Evolutionary conservation across 2,329 filamentous ascomycete genomes (phyloP), one percentile per base, ranked within the genome.

Genomic region (Alternaria sp.): DNA sequence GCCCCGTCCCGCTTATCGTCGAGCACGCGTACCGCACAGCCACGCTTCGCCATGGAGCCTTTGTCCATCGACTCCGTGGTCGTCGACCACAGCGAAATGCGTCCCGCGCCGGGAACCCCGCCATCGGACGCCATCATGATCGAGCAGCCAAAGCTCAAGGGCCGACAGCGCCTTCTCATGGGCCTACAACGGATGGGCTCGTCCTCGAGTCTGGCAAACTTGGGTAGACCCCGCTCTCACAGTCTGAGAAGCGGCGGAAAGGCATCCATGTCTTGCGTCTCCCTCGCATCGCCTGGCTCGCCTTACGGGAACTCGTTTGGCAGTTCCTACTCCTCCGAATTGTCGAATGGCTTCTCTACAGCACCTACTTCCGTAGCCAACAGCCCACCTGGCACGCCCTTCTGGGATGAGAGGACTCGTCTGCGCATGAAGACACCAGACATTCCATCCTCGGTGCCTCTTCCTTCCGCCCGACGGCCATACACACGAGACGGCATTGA

Each of bases 131-230:
- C 75, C 28, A 75, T 75, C 10, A 70, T 68, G 11, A 74, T 75
- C 55, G 72, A 76, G 28, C 69, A 64, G 55, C 83, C 83, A 25
- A 93, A 90, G 79, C 83, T 87, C 60, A 93, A 90, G 77, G 87
- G 88, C 57, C 88, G 91, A 50, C 88, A 90, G 71, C 88, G 90
- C 62, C 80, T 97, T 32, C 83, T 96, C 17, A 89, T 89, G 66
- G 88, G 90, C 30, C 85, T 97, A 52, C 90, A 95, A 66, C 90
- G 92, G 61, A 95, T 96, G 74, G 90, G 92, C 11, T 97, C 93
- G 0, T 93, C 90, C 7, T 90, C 91, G 1, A 92, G 91, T 15
- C 82, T 97, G 54, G 84, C 86, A 44, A 87, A 87, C 61, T 79
- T 89, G 57, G 86, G 88, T 59, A 87, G 91, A 62, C 83, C 88